Evolutionary conservation across 176 grass and related monocot genomes (phyloP), one percentile per base, ranked within the genome.

Genomic region (Triticum timopheevii): DNA sequence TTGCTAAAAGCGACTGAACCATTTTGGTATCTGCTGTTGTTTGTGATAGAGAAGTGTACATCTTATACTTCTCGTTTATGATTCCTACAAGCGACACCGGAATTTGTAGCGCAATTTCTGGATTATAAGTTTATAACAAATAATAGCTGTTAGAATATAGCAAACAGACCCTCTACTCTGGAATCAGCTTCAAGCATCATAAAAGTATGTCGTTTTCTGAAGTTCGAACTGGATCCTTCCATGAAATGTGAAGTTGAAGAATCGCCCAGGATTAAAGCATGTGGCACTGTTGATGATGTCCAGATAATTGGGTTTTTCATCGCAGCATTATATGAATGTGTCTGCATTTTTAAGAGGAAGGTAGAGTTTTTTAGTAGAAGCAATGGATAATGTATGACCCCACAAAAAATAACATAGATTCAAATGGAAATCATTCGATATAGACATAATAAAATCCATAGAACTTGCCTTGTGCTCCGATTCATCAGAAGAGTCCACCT

Each of bases 181-280:
- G 86, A 88, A 82, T 98, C 93, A 71, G 83, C 96, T 88, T 98
- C 96, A 72, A 98, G 96, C 86, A 94, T 95, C 71, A 82, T 94
- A 69, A 89, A 92, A 92, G 93, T 98, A 45, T 98, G 96, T 68
- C 96, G 91, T 72, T 71, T 88, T 27, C 76, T 35, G 2, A 86
- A 81, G 76, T 83, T 89, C 44, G 24, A 63, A 68, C 49, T 69
- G 2, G 70, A 58, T 86, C 89, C 93, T 62, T 10, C 75, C 49
- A 84, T 34, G 12, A 17, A 49, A 84, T 38, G 36, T 47, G 58
- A 86, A 85, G 52, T 59, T 58, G 85, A 77, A 61, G 86, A 93
- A 88, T 31, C 69, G 12, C 85, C 44, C 86, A 94, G 85, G 35
- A 95, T 75, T 82, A 89, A 94, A 89, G 90, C 45, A 83, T 76